Conservation (phyloP, 108 stramenopile genomes). For the Cyclostephanos invisitatus region DNA sequence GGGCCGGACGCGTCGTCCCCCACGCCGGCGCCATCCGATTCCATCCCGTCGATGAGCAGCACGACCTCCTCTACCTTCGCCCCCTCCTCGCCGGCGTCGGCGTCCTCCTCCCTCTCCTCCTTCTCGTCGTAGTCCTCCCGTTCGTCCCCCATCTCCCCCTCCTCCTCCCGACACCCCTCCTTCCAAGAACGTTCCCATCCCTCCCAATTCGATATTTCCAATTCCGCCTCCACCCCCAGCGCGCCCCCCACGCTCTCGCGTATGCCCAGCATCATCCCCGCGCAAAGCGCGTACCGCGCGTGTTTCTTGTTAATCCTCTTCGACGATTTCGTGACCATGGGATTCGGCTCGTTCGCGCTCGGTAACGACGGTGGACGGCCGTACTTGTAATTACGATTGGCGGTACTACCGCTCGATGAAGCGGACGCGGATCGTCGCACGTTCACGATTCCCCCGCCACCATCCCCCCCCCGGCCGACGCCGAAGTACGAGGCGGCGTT, state of each 20-base stretch:
- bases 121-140: background rate
- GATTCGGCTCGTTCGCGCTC: constrained; percentile 27
- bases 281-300: constrained; percentile 74
- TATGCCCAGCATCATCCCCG: constrained; percentile 92
- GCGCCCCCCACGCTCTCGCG: constrained; percentile 56
- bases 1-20: background rate
- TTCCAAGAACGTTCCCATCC: constrained; percentile 23
- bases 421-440: background rate
- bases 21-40: background rate
- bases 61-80: background rate
- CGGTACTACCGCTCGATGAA: background rate
- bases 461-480: too few species aligned
- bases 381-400: constrained; percentile 26
- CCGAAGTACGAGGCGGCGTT: background rate
- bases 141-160: background rate
- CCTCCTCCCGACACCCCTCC: constrained; percentile 15
- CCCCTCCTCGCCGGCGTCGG: background rate
- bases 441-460: too few species aligned
- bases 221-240: constrained; percentile 44
- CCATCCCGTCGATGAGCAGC: background rate
- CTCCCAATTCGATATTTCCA: constrained; percentile 41
- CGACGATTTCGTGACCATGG: constrained; percentile 32
- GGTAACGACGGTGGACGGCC: constrained; percentile 24
- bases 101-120: background rate
- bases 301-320: constrained; percentile 70